These are phyloP conservation scores for Cryptococcus sp. DNA, from an alignment of 1,284 basidiomycete genomes.

Conservation along the genomic window DNA sequence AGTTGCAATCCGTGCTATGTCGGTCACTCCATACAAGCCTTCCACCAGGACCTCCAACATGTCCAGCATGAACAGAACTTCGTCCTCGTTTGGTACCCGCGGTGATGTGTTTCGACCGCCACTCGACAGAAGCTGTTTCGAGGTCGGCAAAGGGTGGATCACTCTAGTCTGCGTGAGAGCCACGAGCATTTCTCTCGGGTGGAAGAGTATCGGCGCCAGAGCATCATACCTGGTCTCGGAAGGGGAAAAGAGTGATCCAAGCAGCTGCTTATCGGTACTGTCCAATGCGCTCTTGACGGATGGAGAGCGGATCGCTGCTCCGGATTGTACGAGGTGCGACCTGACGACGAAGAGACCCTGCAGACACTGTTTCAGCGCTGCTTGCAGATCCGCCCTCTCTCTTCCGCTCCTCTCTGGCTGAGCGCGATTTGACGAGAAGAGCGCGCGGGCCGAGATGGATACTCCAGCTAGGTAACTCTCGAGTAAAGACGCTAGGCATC, in stretches of 20 bases:
- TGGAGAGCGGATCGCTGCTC: neutral
- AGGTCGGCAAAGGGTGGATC: slow-evolving; percentile 10
- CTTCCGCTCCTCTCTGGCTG: too few relatives aligned
- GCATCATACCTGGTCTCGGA: slow-evolving; percentile 6
- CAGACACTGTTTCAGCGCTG: slow-evolving; percentile 13
- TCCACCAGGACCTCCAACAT: neutral
- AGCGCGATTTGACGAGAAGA: neutral
- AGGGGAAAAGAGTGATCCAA: slow-evolving; percentile 23
- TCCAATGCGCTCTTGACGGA: too few relatives aligned
- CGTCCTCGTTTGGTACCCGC: neutral
- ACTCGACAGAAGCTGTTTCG: neutral
- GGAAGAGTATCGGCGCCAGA: slow-evolving; percentile 18
- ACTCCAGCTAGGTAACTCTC: slow-evolving; percentile 7
- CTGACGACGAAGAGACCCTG: slow-evolving; percentile 16
- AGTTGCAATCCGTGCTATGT: too few relatives aligned
- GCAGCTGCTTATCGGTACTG: slow-evolving; percentile 17
- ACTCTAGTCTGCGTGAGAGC: slow-evolving; percentile 16
- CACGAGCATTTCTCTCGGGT: slow-evolving; percentile 12
- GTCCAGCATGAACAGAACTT: neutral
- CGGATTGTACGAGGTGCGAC: neutral
- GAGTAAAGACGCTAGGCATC: neutral
- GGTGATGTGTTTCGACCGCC: neutral
- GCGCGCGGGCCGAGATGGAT: slow-evolving; percentile 7
- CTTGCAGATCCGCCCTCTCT: slow-evolving; percentile 1
- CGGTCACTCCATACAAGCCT: neutral